A percentile compares a stretch with the other conserved stretches of the same genome.
phyloP scores from a whole-genome alignment of 768 basidiomycete species.

The Tylopilus intermedius region DNA sequence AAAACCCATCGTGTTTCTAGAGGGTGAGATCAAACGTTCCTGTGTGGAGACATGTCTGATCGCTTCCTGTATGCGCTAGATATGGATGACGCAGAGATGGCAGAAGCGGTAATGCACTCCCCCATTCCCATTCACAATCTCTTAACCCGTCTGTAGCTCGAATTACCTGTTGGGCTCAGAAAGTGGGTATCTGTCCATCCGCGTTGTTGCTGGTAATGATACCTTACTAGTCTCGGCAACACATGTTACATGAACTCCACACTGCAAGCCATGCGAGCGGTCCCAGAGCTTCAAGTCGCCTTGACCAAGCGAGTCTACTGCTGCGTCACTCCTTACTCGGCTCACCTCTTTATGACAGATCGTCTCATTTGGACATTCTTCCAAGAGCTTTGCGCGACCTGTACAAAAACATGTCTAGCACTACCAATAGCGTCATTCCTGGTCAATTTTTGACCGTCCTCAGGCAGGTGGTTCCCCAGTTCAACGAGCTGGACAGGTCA shows the following conservation, averaged over 20 bases:
- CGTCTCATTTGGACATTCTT: slow-evolving; percentile 39
- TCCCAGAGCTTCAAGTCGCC: slow-evolving; percentile 82
- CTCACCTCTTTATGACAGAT: slow-evolving; percentile 16
- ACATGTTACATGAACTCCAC: slow-evolving; percentile 98
- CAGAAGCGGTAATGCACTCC: slow-evolving; percentile 58
- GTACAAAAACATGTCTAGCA: slow-evolving; percentile 67
- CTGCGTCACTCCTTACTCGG: background rate
- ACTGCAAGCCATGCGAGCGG: slow-evolving; percentile 86
- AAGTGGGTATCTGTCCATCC: slow-evolving; percentile 44
- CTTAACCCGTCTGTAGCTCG: slow-evolving; percentile 43
- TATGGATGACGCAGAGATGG: slow-evolving; percentile 78
- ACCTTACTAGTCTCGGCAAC: slow-evolving; percentile 62
- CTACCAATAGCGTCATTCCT: slow-evolving; percentile 74
- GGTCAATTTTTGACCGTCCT: slow-evolving; percentile 61
- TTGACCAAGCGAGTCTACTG: slow-evolving; percentile 48
- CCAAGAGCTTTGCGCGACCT: slow-evolving; percentile 59
- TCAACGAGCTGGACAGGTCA: slow-evolving; percentile 64
- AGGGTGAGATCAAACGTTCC: slow-evolving; percentile 46
- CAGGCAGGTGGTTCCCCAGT: slow-evolving; percentile 82
- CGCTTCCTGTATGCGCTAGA: slow-evolving; percentile 42
- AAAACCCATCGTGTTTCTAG: slow-evolving; percentile 75
- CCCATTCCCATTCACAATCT: background rate
- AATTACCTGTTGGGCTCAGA: slow-evolving; percentile 73
- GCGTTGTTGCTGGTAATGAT: background rate
- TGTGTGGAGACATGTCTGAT: slow-evolving; percentile 6